Conservation (phyloP, 495 filamentous ascomycete species). For the Cudoniella acicularis region DNA sequence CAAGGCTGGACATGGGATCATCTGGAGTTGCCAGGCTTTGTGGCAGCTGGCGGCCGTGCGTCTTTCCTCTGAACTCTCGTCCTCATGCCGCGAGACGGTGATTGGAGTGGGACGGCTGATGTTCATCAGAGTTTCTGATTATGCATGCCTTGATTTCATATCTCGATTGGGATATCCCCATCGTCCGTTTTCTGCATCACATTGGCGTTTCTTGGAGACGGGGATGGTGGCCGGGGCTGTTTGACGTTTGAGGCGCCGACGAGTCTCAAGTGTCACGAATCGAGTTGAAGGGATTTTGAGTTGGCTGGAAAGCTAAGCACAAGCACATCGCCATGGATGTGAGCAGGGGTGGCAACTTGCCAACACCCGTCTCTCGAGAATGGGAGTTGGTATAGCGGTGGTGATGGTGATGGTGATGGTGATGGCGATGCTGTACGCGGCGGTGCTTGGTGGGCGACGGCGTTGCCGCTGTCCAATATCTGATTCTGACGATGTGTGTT, state of each 20-base stretch:
- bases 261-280: conserved; percentile 12
- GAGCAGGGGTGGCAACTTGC: too few species aligned
- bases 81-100: conserved; percentile 6
- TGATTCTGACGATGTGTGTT: conserved; percentile 7
- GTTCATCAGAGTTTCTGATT: conserved; percentile 27
- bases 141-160: conserved; percentile 26
- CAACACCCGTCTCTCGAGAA: too few species aligned
- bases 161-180: conserved; percentile 18
- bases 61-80: conserved; percentile 12
- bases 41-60: conserved; percentile 21
- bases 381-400: too few species aligned
- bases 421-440: too few species aligned
- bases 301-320: neutral
- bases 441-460: too few species aligned
- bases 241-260: conserved; percentile 15
- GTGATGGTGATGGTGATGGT: too few species aligned
- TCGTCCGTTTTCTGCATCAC: conserved; percentile 24
- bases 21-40: conserved; percentile 19
- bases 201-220: conserved; percentile 20
- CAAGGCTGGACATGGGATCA: conserved; percentile 16
- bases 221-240: conserved; percentile 8
- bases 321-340: too few species aligned
- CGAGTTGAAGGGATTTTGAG: neutral
- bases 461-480: neutral
- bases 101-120: conserved; percentile 18